A percentile compares a stretch with the other conserved stretches of the same genome.
phyloP scores from a whole-genome alignment of 805 yeast species.

The Wickerhamomyces ciferrii region DNA sequence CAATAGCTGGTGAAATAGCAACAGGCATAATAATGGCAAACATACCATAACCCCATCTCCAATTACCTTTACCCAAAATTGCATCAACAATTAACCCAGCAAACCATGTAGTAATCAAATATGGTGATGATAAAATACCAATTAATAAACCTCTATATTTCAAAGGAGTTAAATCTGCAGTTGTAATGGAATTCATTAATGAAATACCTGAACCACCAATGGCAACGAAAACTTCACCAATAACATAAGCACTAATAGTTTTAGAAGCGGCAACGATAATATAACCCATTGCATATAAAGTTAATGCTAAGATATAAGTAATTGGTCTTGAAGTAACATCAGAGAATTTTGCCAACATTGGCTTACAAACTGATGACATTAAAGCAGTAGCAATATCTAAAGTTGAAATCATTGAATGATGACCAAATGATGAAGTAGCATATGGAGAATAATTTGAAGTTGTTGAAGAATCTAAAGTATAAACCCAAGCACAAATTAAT shows the following conservation, averaged over 20 bases:
- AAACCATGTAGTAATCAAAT: slow-evolving; percentile 32
- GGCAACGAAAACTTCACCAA: slow-evolving; percentile 29
- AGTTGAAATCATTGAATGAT: slow-evolving; percentile 31
- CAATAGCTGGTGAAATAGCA: slow-evolving; percentile 26
- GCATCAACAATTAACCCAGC: slow-evolving; percentile 29
- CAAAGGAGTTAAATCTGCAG: slow-evolving; percentile 31
- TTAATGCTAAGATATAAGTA: slow-evolving; percentile 25
- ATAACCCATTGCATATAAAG: slow-evolving; percentile 27
- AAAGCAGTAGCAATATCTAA: slow-evolving; percentile 30
- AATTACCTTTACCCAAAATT: slow-evolving; percentile 23
- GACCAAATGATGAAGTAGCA: slow-evolving; percentile 31
- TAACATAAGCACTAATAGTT: slow-evolving; percentile 26
- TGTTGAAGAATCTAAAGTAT: slow-evolving; percentile 24
- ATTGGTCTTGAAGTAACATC: slow-evolving; percentile 31
- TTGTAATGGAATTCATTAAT: slow-evolving; percentile 25
- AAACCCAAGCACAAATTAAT: slow-evolving; percentile 1
- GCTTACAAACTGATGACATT: slow-evolving; percentile 30
- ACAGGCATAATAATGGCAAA: slow-evolving; percentile 39
- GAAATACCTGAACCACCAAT: slow-evolving; percentile 30
- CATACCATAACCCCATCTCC: slow-evolving; percentile 49
- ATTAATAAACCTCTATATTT: slow-evolving; percentile 29
- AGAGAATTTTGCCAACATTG: slow-evolving; percentile 32
- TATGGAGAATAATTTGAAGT: slow-evolving; percentile 26
- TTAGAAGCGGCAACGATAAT: slow-evolving; percentile 29
- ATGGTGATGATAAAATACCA: slow-evolving; percentile 33